phyloP scores from a whole-genome alignment of 116 monocot species.

The Phalaenopsis hybrid region DNA sequence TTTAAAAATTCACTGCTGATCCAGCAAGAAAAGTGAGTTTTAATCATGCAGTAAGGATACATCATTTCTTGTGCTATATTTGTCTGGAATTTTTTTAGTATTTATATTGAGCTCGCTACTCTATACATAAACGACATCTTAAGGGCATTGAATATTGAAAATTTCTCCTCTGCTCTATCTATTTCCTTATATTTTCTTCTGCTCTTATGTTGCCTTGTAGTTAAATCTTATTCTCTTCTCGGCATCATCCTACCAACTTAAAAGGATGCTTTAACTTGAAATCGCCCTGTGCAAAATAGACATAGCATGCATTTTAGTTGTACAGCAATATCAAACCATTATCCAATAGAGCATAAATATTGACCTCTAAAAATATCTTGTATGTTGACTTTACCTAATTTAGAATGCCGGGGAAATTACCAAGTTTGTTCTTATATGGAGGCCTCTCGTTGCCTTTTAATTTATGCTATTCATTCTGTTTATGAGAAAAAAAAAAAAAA shows the following conservation, averaged over 20 bases:
- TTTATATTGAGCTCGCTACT: background rate
- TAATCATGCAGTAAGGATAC: background rate
- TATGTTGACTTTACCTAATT: background rate
- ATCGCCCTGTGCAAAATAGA: background rate
- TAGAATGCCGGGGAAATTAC: background rate
- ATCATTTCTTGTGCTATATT: background rate
- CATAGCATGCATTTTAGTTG: background rate
- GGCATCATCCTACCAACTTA: background rate
- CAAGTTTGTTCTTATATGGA: background rate
- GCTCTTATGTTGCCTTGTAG: no score
- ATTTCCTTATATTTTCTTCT: background rate
- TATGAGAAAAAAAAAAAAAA: background rate
- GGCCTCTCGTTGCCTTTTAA: no score
- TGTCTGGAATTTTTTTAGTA: background rate
- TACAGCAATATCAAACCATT: background rate
- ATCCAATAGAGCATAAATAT: background rate
- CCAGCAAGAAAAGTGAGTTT: background rate
- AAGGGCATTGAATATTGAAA: background rate
- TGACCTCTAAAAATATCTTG: no score
- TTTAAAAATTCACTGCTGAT: no score
- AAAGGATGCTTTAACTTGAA: background rate
- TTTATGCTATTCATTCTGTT: background rate
- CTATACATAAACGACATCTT: background rate
- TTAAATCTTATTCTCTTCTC: background rate
- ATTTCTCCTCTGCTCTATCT: background rate